Percentiles rank a stretch among this genome's conserved stretches.
Evolutionary conservation across 129 eudicot genomes (phyloP).

Genomic region (Helianthus tuberosus): DNA sequence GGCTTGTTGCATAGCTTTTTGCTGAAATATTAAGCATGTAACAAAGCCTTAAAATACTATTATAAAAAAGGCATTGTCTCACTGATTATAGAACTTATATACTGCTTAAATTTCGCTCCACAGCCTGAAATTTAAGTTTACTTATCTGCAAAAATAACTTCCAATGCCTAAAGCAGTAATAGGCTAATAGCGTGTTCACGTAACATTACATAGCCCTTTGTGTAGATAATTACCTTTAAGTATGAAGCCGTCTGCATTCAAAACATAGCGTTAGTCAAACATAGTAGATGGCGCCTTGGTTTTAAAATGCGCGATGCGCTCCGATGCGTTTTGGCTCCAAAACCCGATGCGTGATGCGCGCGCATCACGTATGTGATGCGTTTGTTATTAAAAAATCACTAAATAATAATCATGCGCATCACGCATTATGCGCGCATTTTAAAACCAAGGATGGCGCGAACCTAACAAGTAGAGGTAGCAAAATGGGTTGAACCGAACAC

Average conservation of each 20-base stretch:
- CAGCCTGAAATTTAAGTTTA: not conserved
- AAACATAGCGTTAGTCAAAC: constrained; percentile 24
- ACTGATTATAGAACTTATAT: not conserved
- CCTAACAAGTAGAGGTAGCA: constrained; percentile 1
- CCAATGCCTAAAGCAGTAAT: constrained; percentile 19
- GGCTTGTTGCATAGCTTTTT: constrained; percentile 98
- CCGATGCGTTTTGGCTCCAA: no score
- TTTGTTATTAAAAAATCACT: no score
- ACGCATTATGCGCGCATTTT: no score
- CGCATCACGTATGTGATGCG: no score
- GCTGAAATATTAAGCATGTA: constrained; percentile 46
- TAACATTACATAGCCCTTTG: constrained; percentile 13
- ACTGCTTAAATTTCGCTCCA: not conserved
- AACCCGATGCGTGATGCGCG: no score
- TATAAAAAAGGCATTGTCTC: not conserved
- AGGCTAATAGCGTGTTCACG: constrained; percentile 3
- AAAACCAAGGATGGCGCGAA: not conserved
- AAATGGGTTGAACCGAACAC: not conserved
- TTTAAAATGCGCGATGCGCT: no score
- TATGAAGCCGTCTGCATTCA: constrained; percentile 64
- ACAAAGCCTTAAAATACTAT: not conserved
- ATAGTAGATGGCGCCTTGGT: not conserved
- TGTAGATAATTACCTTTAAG: constrained; percentile 60
- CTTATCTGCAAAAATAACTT: constrained; percentile 16
- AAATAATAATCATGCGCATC: no score